Evolutionary conservation across 2,329 filamentous ascomycete genomes (phyloP).

Genomic region (Colletotrichum lentis): DNA sequence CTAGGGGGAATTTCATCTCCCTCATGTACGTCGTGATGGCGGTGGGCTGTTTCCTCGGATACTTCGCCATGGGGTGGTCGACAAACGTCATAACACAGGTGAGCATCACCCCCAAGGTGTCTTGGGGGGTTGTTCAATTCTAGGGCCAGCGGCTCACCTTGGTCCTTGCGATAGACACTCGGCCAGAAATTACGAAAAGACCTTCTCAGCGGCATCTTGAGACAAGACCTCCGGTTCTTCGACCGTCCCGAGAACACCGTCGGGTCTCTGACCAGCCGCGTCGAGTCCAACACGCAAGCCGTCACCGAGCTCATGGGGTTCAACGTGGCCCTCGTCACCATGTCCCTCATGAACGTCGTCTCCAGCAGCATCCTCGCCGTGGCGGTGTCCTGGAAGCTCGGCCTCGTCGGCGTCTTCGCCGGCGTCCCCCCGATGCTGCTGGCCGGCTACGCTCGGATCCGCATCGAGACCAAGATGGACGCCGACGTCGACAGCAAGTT

Average conservation of each 20-base stretch:
- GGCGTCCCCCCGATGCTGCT: conserved; percentile 53
- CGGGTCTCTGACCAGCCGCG: conserved; percentile 46
- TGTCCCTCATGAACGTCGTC: conserved; percentile 52
- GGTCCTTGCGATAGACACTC: conserved; percentile 17
- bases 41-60: conserved; percentile 40
- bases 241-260: conserved; percentile 47
- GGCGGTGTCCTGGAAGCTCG: conserved; percentile 55
- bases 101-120: not conserved
- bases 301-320: conserved; percentile 56
- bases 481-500: conserved; percentile 48
- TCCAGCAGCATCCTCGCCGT: conserved; percentile 52
- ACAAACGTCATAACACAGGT: conserved; percentile 40
- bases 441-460: conserved; percentile 54
- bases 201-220: conserved; percentile 43
- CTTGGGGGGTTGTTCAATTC: too few species aligned
- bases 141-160: too few species aligned
- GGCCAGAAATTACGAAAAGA: conserved; percentile 41
- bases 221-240: conserved; percentile 55
- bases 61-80: conserved; percentile 40
- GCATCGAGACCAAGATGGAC: conserved; percentile 53
- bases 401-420: conserved; percentile 54
- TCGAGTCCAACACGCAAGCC: conserved; percentile 49
- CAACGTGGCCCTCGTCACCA: conserved; percentile 53
- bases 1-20: conserved; percentile 45
- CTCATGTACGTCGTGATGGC: conserved; percentile 46